phyloP scores from a whole-genome alignment of 192 early-diverging fungal species.

The Entophlyctis helioformis region DNA sequence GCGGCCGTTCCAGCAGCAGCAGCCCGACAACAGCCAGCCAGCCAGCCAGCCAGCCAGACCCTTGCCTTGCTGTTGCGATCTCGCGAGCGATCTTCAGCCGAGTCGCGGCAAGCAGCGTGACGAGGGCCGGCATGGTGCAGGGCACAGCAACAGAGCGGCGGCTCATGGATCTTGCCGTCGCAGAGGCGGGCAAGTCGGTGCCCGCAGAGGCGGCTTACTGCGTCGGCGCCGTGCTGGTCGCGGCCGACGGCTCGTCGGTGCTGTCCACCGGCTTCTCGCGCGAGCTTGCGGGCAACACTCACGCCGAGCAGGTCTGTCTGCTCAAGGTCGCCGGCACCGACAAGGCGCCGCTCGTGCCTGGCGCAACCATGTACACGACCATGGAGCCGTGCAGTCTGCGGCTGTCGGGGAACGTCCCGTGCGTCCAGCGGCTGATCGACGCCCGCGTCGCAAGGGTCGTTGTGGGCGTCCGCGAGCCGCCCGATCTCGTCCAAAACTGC shows the following conservation, averaged over 20 bases:
- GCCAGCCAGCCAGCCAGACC: too few species aligned
- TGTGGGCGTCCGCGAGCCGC: conserved; percentile 78
- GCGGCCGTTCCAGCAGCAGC: too few species aligned
- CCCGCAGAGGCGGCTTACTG: conserved; percentile 79
- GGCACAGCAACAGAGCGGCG: too few species aligned
- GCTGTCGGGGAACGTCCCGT: conserved; percentile 61
- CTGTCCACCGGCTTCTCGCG: conserved; percentile 81
- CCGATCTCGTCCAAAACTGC: conserved; percentile 69
- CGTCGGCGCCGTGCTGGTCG: conserved; percentile 80
- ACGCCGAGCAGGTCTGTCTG: conserved; percentile 86
- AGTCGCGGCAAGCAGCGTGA: too few species aligned
- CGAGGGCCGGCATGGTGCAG: too few species aligned
- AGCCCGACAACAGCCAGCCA: too few species aligned
- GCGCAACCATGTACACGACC: conserved; percentile 78
- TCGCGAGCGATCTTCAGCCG: too few species aligned
- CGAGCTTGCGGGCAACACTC: conserved; percentile 92
- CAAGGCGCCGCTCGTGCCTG: conserved; percentile 9
- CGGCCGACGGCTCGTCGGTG: conserved; percentile 25
- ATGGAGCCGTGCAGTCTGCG: conserved; percentile 90
- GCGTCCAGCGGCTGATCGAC: conserved; percentile 62
- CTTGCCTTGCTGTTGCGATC: too few species aligned
- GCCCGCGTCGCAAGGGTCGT: conserved; percentile 62
- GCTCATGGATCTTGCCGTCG: conserved; percentile 69
- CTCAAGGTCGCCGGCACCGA: conserved; percentile 45
- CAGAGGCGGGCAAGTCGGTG: conserved; percentile 62